phyloP scores from a whole-genome alignment of 108 stramenopile species.

The Conticribra guillardii region DNA sequence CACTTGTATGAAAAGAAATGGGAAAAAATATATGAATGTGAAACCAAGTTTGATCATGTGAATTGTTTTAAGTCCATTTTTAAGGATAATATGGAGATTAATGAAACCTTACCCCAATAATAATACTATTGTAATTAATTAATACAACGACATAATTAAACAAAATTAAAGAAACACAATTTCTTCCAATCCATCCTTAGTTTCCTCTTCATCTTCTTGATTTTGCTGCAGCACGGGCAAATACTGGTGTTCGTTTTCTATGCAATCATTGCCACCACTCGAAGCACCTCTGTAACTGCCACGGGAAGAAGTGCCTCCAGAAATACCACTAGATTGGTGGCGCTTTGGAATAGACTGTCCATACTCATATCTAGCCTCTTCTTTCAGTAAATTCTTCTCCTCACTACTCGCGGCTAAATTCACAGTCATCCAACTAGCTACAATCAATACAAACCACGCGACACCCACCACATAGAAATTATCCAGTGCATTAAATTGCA shows the following conservation, averaged over 20 bases:
- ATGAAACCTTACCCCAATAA: too few relatives aligned
- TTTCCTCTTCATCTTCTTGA: background rate
- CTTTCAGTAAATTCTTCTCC: slow-evolving; percentile 2
- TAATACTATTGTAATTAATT: too few relatives aligned
- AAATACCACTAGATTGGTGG: slow-evolving; percentile 20
- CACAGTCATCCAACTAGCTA: slow-evolving; percentile 30
- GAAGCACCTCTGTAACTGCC: slow-evolving; percentile 6
- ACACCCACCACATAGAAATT: slow-evolving; percentile 31
- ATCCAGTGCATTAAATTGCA: slow-evolving; percentile 46
- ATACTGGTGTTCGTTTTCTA: slow-evolving; percentile 5
- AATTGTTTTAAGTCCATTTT: too few relatives aligned
- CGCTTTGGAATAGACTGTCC: slow-evolving; percentile 33
- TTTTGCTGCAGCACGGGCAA: slow-evolving; percentile 16
- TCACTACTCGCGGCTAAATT: slow-evolving; percentile 27
- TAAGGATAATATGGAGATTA: too few relatives aligned
- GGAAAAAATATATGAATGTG: too few relatives aligned
- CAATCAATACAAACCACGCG: slow-evolving; percentile 36
- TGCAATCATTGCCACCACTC: slow-evolving; percentile 2
- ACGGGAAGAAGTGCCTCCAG: slow-evolving; percentile 12
- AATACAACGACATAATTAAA: too few relatives aligned
- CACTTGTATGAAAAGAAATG: too few relatives aligned
- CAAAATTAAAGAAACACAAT: slow-evolving; percentile 32
- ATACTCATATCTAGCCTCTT: slow-evolving; percentile 34
- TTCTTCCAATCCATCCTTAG: slow-evolving; percentile 25
- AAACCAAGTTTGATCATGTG: too few relatives aligned